Conservation (phyloP, 805 yeast species). For the Metschnikowia bowlesiae region DNA sequence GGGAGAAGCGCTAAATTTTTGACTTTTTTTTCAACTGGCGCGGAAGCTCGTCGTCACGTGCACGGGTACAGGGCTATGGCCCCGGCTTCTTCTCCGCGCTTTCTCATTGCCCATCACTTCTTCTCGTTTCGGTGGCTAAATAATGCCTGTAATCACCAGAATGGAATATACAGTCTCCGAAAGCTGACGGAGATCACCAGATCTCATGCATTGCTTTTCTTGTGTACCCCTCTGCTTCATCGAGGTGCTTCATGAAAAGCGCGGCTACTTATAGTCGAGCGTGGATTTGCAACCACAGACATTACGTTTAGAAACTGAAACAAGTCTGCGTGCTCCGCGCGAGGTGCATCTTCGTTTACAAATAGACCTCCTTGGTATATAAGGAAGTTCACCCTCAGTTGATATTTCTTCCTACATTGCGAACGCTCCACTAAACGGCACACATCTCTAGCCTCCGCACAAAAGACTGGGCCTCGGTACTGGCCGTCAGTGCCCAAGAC, state of each 20-base stretch:
- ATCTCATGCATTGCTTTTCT: neutral
- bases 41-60: conserved; percentile 13
- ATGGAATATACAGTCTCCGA: neutral
- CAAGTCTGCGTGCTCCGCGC: neutral
- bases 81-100: neutral
- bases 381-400: neutral
- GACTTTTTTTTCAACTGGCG: conserved; percentile 10
- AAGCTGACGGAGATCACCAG: no score
- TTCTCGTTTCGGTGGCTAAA: neutral
- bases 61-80: conserved; percentile 9
- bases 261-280: neutral
- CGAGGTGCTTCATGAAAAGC: neutral
- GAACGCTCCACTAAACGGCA: neutral
- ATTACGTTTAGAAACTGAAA: neutral
- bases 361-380: neutral
- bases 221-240: no score
- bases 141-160: neutral
- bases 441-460: neutral
- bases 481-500: no score
- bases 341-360: neutral
- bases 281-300: neutral
- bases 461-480: neutral
- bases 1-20: conserved; percentile 4
- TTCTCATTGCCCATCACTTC: neutral
- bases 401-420: no score